Evolutionary conservation across 148 eudicot genomes (phyloP).

Genomic region (Camellia granthamiana): DNA sequence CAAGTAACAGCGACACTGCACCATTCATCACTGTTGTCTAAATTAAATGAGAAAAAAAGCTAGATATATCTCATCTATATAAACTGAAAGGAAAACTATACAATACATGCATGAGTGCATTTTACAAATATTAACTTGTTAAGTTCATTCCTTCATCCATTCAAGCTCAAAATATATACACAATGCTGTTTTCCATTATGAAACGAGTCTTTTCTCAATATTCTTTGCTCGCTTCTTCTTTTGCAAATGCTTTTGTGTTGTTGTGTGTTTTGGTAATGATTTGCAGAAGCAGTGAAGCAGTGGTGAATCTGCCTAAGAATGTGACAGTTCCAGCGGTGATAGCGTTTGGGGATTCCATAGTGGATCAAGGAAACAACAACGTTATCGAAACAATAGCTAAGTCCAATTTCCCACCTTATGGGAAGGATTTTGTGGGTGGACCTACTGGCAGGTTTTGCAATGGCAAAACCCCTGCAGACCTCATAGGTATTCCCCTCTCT

Average conservation of each 20-base stretch:
- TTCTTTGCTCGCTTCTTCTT: not conserved
- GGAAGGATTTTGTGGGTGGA: constrained; percentile 50
- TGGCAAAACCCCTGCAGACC: constrained; percentile 64
- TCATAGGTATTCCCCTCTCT: constrained; percentile 37
- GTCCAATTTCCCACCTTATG: constrained; percentile 56
- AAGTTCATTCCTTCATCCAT: not conserved
- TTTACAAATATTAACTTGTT: not conserved
- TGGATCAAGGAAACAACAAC: constrained; percentile 70
- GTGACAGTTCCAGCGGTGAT: constrained; percentile 46
- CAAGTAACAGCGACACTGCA: too few relatives aligned
- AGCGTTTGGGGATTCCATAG: constrained; percentile 63
- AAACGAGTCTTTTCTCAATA: not conserved
- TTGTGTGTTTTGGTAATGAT: not conserved
- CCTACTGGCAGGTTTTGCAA: constrained; percentile 74
- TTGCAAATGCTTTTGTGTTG: not conserved
- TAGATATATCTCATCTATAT: not conserved
- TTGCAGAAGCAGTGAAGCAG: constrained; percentile 9
- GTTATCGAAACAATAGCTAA: constrained; percentile 30
- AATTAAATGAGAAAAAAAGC: too few relatives aligned
- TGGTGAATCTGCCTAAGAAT: constrained; percentile 33
- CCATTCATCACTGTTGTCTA: too few relatives aligned
- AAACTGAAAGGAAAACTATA: not conserved
- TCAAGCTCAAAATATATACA: too few relatives aligned
- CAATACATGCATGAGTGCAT: not conserved
- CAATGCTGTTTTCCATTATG: not conserved